Percentiles rank a stretch among this genome's conserved stretches.
phyloP scores from a whole-genome alignment of 2,329 filamentous ascomycete species.

The Monilinia polystroma region DNA sequence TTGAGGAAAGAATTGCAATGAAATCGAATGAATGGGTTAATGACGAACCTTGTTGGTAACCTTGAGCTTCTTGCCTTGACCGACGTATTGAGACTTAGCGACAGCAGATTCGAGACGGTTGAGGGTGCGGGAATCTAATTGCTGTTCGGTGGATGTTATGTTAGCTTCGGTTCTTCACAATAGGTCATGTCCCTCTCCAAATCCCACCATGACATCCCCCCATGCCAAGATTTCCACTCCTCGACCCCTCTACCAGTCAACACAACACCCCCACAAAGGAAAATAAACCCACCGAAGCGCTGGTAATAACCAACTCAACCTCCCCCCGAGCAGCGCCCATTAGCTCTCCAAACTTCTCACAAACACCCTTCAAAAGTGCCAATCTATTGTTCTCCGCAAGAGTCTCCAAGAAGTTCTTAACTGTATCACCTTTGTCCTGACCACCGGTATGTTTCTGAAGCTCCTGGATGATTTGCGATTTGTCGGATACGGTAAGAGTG shows the following conservation, averaged over 20 bases:
- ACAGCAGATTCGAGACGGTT: constrained; percentile 83
- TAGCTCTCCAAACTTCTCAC: constrained; percentile 81
- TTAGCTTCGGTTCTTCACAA: constrained; percentile 20
- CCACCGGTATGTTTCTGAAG: constrained; percentile 77
- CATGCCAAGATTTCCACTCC: background rate
- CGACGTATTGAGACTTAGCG: constrained; percentile 83
- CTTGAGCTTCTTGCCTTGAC: constrained; percentile 96
- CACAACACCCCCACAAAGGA: background rate
- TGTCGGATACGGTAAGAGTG: constrained; percentile 75
- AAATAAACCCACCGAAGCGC: constrained; percentile 69
- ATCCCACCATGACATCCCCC: background rate
- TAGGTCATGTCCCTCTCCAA: background rate
- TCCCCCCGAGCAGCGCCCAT: constrained; percentile 90
- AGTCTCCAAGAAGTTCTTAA: constrained; percentile 91
- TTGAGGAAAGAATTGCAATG: background rate
- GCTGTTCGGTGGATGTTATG: constrained; percentile 46
- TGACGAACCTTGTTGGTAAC: constrained; percentile 76
- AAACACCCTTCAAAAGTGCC: constrained; percentile 75
- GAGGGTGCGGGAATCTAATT: constrained; percentile 84
- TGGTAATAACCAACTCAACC: constrained; percentile 89
- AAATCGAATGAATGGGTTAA: background rate
- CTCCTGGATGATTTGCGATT: constrained; percentile 81
- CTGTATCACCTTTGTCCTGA: constrained; percentile 68
- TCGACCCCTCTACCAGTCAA: background rate
- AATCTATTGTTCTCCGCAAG: constrained; percentile 97